Conservation (phyloP, 495 filamentous ascomycete genomes). For the Hypoxylon crocopeplum region DNA sequence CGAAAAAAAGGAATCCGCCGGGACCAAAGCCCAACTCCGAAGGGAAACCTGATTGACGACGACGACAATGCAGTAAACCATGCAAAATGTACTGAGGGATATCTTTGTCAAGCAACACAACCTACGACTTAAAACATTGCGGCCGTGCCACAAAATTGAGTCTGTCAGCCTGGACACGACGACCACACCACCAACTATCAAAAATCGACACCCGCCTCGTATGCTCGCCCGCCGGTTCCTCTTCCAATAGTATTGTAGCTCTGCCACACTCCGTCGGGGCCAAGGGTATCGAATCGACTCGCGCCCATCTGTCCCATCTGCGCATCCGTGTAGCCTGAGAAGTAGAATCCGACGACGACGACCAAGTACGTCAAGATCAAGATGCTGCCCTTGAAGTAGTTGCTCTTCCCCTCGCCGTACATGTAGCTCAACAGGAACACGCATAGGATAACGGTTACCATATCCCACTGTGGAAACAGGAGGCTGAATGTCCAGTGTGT, state of each 20-base stretch:
- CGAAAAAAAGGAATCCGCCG: background rate
- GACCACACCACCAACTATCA: background rate
- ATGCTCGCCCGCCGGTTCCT: constrained; percentile 37
- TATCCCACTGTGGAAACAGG: constrained; percentile 99
- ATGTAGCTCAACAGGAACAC: constrained; percentile 97
- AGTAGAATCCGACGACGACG: constrained; percentile 89
- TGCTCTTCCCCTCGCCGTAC: constrained; percentile 97
- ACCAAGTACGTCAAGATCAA: constrained; percentile 93
- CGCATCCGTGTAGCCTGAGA: constrained; percentile 73
- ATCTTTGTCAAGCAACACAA: constrained; percentile 20
- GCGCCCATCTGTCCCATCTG: constrained; percentile 58
- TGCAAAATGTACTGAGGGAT: constrained; percentile 21
- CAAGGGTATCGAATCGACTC: constrained; percentile 74
- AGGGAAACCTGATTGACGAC: constrained; percentile 10
- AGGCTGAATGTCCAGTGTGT: constrained; percentile 85
- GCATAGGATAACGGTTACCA: constrained; percentile 96
- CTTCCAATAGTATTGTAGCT: constrained; percentile 62
- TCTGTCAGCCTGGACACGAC: background rate
- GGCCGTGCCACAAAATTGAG: too few relatives aligned
- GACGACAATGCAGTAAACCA: constrained; percentile 8
- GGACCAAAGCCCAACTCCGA: too few relatives aligned
- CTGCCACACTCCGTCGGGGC: constrained; percentile 57
- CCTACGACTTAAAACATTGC: too few relatives aligned
- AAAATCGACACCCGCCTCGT: constrained; percentile 36
- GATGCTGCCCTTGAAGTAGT: constrained; percentile 92